Conservation (phyloP, 192 early-diverging fungal genomes). For the Backusella macrospora region DNA sequence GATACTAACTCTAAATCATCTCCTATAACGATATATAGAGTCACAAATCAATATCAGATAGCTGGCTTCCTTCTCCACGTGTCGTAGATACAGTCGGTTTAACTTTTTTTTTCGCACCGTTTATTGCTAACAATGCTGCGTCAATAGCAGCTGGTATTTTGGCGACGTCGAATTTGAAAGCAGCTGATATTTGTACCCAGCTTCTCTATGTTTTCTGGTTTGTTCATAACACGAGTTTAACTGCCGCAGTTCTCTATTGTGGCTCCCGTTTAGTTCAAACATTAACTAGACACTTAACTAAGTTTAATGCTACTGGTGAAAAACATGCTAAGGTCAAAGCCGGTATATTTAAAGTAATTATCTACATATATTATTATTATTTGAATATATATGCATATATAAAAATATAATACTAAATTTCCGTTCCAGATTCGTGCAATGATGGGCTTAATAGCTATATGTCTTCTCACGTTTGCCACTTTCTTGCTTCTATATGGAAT, state of each 20-base stretch:
- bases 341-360: conserved; percentile 27
- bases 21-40: conserved; percentile 25
- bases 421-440: conserved; percentile 24
- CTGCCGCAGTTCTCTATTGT: conserved; percentile 23
- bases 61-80: conserved; percentile 31
- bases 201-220: conserved; percentile 39
- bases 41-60: conserved; percentile 25
- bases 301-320: conserved; percentile 24
- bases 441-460: conserved; percentile 23
- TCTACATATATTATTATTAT: not conserved
- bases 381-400: not conserved
- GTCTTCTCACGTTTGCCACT: conserved; percentile 28
- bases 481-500: conserved; percentile 41
- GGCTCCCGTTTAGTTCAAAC: conserved; percentile 22
- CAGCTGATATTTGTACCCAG: conserved; percentile 23
- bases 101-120: conserved; percentile 18
- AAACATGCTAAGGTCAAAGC: conserved; percentile 23
- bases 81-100: conserved; percentile 32
- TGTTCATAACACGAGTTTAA: conserved; percentile 21
- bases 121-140: conserved; percentile 24
- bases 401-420: not conserved
- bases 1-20: conserved; percentile 1
- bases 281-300: conserved; percentile 22
- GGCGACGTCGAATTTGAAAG: conserved; percentile 8
- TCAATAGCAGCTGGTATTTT: conserved; percentile 30